phyloP scores from a whole-genome alignment of 2,329 filamentous ascomycete species.

The Colletotrichum viniferum region DNA sequence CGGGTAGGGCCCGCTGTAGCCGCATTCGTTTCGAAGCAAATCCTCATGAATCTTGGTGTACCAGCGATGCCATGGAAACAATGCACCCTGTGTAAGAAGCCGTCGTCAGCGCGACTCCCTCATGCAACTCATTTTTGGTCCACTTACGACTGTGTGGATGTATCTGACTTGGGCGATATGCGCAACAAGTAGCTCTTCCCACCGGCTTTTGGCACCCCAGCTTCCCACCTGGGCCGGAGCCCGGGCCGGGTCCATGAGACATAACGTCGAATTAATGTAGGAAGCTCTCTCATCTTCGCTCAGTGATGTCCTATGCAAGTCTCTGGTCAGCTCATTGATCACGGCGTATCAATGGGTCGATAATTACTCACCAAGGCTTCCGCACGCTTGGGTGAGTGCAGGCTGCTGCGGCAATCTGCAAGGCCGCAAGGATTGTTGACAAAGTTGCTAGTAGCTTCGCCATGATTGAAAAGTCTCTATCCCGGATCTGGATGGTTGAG shows the following conservation, averaged over 20 bases:
- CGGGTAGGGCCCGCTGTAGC: conserved; percentile 35
- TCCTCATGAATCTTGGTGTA: conserved; percentile 34
- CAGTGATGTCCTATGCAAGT: not conserved
- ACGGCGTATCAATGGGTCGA: rapidly evolving
- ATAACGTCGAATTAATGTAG: not conserved
- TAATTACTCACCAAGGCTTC: not conserved
- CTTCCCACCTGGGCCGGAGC: not conserved
- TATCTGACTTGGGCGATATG: not conserved
- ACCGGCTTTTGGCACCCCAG: not conserved
- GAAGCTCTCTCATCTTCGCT: not conserved
- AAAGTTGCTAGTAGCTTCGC: not conserved
- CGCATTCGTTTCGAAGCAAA: conserved; percentile 32
- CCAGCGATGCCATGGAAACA: conserved; percentile 33
- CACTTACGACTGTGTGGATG: not conserved
- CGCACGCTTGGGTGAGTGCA: not conserved
- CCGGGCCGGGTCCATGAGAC: not conserved
- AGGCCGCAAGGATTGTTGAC: not conserved
- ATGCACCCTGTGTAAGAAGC: not conserved
- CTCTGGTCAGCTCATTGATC: not conserved
- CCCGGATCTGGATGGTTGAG: not conserved
- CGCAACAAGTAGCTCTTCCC: not conserved
- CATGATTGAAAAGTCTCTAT: not conserved
- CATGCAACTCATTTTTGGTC: not conserved
- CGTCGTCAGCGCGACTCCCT: not conserved
- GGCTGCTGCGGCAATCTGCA: not conserved